These are phyloP conservation scores for Asterionellopsis glacialis DNA, from an alignment of 108 stramenopile species.

Conservation along the genomic window DNA sequence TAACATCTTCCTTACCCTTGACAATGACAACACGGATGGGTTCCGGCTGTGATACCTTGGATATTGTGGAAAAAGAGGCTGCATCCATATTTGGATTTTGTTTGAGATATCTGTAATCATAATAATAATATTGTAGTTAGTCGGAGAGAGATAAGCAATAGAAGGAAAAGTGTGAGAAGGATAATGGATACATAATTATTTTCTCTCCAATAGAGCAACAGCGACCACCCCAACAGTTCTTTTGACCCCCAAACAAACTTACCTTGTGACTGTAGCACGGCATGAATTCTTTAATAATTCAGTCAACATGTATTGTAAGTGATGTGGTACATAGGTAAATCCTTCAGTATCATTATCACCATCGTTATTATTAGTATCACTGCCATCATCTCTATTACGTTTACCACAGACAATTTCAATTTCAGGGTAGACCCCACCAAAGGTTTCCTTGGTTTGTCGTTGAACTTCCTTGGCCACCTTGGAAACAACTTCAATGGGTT, in stretches of 20 bases:
- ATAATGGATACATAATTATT: no score
- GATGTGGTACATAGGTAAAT: constrained; percentile 91
- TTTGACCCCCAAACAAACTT: constrained; percentile 14
- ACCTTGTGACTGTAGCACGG: constrained; percentile 76
- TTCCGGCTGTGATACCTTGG: constrained; percentile 20
- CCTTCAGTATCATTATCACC: background rate
- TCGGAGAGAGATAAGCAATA: no score
- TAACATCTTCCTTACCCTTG: constrained; percentile 95
- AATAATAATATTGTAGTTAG: background rate
- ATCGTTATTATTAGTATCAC: background rate
- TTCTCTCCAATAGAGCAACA: no score
- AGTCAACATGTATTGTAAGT: constrained; percentile 93
- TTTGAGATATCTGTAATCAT: constrained; percentile 12
- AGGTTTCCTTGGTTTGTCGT: constrained; percentile 50
- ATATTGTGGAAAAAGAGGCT: background rate
- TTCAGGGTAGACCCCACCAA: constrained; percentile 64
- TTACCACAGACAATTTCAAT: constrained; percentile 55
- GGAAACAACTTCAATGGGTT: constrained; percentile 55
- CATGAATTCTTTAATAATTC: constrained; percentile 97
- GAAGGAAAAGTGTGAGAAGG: no score
- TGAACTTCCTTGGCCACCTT: constrained; percentile 55
- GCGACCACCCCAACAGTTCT: constrained; percentile 1
- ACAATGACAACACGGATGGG: constrained; percentile 91
- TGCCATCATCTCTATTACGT: background rate
- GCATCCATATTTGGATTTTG: background rate